These are phyloP conservation scores for Oryza coarctata DNA, from an alignment of 176 grass and related monocot genomes.

Conservation along the genomic window DNA sequence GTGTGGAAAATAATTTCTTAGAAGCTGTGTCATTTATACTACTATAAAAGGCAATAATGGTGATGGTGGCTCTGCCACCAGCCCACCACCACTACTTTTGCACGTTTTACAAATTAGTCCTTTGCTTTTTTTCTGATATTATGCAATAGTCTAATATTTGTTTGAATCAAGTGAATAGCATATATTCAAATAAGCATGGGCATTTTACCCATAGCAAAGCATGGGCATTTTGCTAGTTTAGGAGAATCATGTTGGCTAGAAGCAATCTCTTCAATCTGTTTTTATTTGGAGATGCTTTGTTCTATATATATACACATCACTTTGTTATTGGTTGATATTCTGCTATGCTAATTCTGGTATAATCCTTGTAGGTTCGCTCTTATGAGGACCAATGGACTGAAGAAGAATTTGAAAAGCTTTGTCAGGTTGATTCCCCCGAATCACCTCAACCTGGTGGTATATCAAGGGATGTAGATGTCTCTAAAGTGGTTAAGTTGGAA, in stretches of 20 bases:
- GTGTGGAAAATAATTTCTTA: background rate
- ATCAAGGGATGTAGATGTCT: constrained; percentile 51
- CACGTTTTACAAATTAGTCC: too few relatives aligned
- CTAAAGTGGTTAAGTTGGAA: constrained; percentile 51
- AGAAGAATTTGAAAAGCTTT: constrained; percentile 99
- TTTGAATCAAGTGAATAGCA: too few relatives aligned
- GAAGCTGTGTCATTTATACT: background rate
- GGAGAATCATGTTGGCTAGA: background rate
- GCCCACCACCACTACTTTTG: too few relatives aligned
- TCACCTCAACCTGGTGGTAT: constrained; percentile 47
- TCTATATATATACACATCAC: background rate
- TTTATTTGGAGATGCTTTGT: background rate
- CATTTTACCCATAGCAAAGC: too few relatives aligned
- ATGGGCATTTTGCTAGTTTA: too few relatives aligned
- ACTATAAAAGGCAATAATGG: too few relatives aligned
- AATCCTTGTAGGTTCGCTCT: constrained; percentile 74
- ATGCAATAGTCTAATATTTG: too few relatives aligned
- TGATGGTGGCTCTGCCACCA: too few relatives aligned
- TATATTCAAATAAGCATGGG: too few relatives aligned
- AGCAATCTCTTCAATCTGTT: background rate
- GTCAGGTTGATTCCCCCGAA: constrained; percentile 76
- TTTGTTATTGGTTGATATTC: background rate
- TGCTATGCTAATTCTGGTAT: constrained; percentile 28
- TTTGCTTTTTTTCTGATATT: too few relatives aligned
- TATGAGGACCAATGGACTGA: constrained; percentile 99